Conservation (phyloP, 2,329 filamentous ascomycete genomes). For the Thielaviopsis populi region DNA sequence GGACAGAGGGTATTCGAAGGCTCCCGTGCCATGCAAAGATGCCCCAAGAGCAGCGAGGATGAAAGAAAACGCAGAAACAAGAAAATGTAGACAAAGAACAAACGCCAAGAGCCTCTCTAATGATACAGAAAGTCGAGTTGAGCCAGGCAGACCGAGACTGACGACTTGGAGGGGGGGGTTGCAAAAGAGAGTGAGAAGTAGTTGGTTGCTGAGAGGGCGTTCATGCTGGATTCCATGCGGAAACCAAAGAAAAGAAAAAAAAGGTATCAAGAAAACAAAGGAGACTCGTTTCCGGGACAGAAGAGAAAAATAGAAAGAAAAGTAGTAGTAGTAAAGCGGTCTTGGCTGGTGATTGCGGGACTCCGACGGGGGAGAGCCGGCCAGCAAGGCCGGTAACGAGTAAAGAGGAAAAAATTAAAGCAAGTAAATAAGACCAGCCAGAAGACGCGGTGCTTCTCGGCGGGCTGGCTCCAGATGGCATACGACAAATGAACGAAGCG, state of each 20-base stretch:
- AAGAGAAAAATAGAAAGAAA: not conserved
- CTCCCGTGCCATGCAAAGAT: not conserved
- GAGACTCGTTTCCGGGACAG: conserved; percentile 3
- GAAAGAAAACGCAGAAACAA: not conserved
- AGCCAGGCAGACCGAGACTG: not conserved
- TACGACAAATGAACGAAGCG: not conserved
- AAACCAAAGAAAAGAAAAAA: not conserved
- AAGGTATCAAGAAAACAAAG: conserved; percentile 5
- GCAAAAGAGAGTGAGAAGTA: conserved; percentile 14
- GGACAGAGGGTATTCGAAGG: not conserved
- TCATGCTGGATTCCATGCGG: too few species aligned
- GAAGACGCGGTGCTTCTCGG: not conserved
- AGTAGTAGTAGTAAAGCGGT: not conserved
- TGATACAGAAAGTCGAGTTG: conserved; percentile 7
- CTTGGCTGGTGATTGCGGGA: not conserved
- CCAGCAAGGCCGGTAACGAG: too few species aligned
- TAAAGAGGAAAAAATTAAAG: too few species aligned
- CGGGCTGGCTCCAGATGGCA: too few species aligned
- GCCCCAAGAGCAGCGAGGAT: not conserved
- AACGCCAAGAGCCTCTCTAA: conserved; percentile 15
- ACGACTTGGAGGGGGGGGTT: conserved; percentile 3
- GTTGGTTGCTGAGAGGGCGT: conserved; percentile 12
- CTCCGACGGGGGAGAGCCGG: too few species aligned
- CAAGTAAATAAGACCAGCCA: too few species aligned
- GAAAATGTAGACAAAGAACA: not conserved